Percentiles rank a stretch among this genome's conserved stretches.
Conservation (phyloP, 2,329 filamentous ascomycete genomes). For the Exophiala lecanii-corni region DNA sequence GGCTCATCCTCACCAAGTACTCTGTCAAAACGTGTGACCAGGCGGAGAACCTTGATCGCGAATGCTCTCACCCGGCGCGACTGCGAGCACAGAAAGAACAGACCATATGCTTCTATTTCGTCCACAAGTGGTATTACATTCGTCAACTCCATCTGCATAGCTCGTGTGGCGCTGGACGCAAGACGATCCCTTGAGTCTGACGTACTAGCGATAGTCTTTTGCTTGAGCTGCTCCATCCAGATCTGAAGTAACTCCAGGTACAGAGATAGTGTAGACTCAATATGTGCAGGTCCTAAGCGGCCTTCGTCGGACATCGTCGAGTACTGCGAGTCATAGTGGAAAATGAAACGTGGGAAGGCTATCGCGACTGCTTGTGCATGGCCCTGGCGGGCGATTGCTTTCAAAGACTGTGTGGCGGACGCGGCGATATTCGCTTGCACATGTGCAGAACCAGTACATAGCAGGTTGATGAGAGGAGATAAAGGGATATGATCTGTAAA, state of each 20-base stretch:
- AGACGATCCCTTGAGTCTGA: slow-evolving; percentile 57
- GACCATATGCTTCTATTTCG: slow-evolving; percentile 89
- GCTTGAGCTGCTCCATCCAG: slow-evolving; percentile 95
- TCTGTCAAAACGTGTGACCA: slow-evolving; percentile 90
- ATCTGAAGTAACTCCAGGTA: slow-evolving; percentile 93
- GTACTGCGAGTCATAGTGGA: slow-evolving; percentile 96
- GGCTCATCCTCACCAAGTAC: slow-evolving; percentile 75
- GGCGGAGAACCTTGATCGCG: slow-evolving; percentile 83
- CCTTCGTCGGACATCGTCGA: slow-evolving; percentile 97
- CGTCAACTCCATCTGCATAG: slow-evolving; percentile 75
- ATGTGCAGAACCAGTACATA: slow-evolving; percentile 95
- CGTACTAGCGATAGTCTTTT: slow-evolving; percentile 71
- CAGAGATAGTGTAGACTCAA: slow-evolving; percentile 85
- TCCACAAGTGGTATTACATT: slow-evolving; percentile 91
- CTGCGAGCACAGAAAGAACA: slow-evolving; percentile 97
- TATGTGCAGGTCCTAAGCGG: slow-evolving; percentile 88
- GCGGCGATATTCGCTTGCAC: slow-evolving; percentile 87
- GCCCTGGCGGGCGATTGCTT: slow-evolving; percentile 88
- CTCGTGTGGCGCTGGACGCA: slow-evolving; percentile 41
- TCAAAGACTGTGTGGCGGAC: slow-evolving; percentile 87
- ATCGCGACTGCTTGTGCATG: slow-evolving; percentile 95
- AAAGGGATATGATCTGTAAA: slow-evolving; percentile 86
- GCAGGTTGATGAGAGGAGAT: slow-evolving; percentile 85
- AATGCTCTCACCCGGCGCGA: slow-evolving; percentile 83
- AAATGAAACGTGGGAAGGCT: slow-evolving; percentile 95